phyloP scores from a whole-genome alignment of 768 basidiomycete species.

The Rhizopogon vesiculosus region DNA sequence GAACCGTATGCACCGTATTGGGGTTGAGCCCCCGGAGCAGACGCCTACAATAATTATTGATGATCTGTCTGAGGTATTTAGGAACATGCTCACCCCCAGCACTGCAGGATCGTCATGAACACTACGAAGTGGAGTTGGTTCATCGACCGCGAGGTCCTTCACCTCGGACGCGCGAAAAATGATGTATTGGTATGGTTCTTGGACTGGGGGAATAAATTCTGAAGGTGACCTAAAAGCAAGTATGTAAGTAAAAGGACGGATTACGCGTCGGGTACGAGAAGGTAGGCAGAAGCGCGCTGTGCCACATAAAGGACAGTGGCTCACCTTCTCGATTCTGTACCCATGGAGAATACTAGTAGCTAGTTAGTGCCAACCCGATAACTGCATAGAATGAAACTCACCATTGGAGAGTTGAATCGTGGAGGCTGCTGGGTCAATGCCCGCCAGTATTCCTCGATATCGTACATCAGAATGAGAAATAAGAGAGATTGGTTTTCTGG shows the following conservation, averaged over 20 bases:
- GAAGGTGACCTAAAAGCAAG: slow-evolving; percentile 47
- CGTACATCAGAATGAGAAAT: slow-evolving; percentile 90
- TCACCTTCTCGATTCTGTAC: slow-evolving; percentile 80
- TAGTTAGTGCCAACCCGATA: neutral
- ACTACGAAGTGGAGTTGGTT: slow-evolving; percentile 51
- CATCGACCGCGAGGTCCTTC: slow-evolving; percentile 84
- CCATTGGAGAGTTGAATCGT: slow-evolving; percentile 89
- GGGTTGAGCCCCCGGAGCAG: slow-evolving; percentile 36
- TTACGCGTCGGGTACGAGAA: slow-evolving; percentile 1
- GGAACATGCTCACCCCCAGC: slow-evolving; percentile 56
- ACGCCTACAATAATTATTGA: slow-evolving; percentile 33
- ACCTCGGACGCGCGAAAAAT: slow-evolving; percentile 90
- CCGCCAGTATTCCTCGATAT: slow-evolving; percentile 82
- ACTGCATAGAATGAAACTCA: slow-evolving; percentile 22
- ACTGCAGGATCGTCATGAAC: slow-evolving; percentile 85
- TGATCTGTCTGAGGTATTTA: neutral
- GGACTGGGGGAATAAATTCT: slow-evolving; percentile 80
- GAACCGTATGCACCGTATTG: slow-evolving; percentile 25
- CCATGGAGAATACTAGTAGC: slow-evolving; percentile 72
- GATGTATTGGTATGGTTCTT: slow-evolving; percentile 84
- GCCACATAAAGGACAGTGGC: slow-evolving; percentile 18
- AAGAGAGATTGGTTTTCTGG: slow-evolving; percentile 83
- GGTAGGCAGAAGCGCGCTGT: neutral
- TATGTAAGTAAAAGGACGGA: slow-evolving; percentile 19
- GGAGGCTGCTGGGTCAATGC: slow-evolving; percentile 79